Conservation (phyloP, 306 rosid genomes). For the Nissolia schottii region DNA sequence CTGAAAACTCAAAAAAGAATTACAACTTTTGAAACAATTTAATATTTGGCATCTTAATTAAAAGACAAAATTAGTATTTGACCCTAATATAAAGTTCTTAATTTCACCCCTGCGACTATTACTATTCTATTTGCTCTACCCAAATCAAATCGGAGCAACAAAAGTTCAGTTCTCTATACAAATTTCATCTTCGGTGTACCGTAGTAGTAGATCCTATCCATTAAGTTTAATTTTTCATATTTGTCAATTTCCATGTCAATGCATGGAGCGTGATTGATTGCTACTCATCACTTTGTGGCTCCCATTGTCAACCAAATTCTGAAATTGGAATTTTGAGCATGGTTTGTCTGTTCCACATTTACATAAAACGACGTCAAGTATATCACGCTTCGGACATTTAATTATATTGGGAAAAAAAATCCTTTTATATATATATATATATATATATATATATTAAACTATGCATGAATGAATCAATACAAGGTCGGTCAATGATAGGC, state of each 20-base stretch:
- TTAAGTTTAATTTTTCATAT: background rate
- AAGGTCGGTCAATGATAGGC: too few relatives aligned
- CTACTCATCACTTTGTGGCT: background rate
- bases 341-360: background rate
- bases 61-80: too few relatives aligned
- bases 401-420: background rate
- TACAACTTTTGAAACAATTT: too few relatives aligned
- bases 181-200: background rate
- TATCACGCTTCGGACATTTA: background rate
- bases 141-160: too few relatives aligned
- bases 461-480: too few relatives aligned
- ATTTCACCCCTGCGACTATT: background rate
- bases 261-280: conserved; percentile 11
- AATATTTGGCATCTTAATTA: too few relatives aligned
- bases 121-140: background rate
- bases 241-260: background rate
- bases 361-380: background rate
- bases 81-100: too few relatives aligned
- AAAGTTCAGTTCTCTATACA: background rate
- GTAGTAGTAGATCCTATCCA: background rate
- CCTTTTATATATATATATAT: too few relatives aligned
- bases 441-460: too few relatives aligned
- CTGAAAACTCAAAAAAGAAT: too few relatives aligned
- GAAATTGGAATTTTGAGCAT: background rate
- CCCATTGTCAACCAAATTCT: background rate